Conservation (phyloP, 148 eudicot genomes). For the Mesembryanthemum crystallinum region DNA sequence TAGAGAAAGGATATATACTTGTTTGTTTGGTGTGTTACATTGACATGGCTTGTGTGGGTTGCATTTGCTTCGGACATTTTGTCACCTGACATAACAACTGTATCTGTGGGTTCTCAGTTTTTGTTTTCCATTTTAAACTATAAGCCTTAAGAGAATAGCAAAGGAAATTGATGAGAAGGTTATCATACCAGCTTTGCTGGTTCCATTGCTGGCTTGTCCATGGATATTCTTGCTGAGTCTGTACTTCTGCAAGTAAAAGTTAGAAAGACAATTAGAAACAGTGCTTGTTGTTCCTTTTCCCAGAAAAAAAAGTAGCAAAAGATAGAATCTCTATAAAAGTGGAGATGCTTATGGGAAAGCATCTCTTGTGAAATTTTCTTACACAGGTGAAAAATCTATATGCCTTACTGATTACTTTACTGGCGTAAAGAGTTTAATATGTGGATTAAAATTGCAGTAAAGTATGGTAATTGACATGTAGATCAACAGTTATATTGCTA, state of each 20-base stretch:
- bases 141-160: neutral
- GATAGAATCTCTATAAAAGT: neutral
- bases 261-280: conserved; percentile 16
- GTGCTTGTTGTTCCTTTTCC: conserved; percentile 16
- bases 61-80: conserved; percentile 47
- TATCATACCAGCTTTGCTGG: conserved; percentile 56
- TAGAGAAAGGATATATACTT: conserved; percentile 40
- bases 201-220: conserved; percentile 53
- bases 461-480: neutral
- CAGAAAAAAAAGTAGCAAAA: conserved; percentile 3
- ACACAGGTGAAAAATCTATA: neutral
- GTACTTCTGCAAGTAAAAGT: conserved; percentile 61
- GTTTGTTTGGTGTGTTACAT: conserved; percentile 48
- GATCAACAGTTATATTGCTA: neutral
- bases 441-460: neutral
- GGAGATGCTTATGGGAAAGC: conserved; percentile 1
- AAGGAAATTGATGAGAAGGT: conserved; percentile 10
- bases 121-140: neutral
- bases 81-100: conserved; percentile 46
- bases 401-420: neutral
- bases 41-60: conserved; percentile 44
- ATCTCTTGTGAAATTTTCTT: neutral
- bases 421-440: neutral
- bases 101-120: conserved; percentile 16
- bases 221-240: conserved; percentile 85